A percentile compares a stretch with the other conserved stretches of the same genome.
Evolutionary conservation across 73 alveolate species (phyloP).

Genomic region (Tetrahymena elliotti): DNA sequence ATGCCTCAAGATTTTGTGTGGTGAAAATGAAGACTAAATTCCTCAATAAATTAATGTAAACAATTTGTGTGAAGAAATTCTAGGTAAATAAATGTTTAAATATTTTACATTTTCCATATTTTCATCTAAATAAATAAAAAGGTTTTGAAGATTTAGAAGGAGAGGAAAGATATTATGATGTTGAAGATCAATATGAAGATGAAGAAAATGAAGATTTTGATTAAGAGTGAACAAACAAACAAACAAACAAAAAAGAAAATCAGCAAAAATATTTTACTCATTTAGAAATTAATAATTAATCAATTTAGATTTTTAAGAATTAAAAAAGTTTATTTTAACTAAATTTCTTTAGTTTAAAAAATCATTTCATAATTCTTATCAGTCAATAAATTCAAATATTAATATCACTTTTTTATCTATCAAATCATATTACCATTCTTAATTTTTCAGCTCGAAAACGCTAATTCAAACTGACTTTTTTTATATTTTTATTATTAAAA

Average conservation of each 20-base stretch:
- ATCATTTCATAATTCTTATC: too few species aligned
- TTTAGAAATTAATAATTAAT: too few species aligned
- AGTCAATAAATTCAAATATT: too few species aligned
- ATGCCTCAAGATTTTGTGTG: background rate
- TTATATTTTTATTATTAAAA: too few species aligned
- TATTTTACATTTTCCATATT: background rate
- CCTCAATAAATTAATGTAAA: conserved; percentile 13
- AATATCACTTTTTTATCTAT: too few species aligned
- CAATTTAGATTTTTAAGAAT: too few species aligned
- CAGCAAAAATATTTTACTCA: too few species aligned
- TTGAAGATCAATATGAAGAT: background rate
- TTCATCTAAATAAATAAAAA: background rate
- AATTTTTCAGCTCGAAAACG: too few species aligned
- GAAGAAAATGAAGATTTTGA: background rate
- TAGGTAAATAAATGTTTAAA: background rate
- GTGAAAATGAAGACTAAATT: background rate
- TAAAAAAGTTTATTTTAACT: too few species aligned
- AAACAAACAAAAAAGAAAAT: background rate
- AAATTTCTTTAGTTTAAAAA: too few species aligned
- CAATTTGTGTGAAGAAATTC: conserved; percentile 27
- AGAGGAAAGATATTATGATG: background rate
- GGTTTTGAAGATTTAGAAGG: background rate
- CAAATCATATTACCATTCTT: too few species aligned
- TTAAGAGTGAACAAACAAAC: background rate
- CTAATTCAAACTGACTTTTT: too few species aligned